Conservation (phyloP, 2,329 filamentous ascomycete genomes). For the Plenodomus tracheiphilus region DNA sequence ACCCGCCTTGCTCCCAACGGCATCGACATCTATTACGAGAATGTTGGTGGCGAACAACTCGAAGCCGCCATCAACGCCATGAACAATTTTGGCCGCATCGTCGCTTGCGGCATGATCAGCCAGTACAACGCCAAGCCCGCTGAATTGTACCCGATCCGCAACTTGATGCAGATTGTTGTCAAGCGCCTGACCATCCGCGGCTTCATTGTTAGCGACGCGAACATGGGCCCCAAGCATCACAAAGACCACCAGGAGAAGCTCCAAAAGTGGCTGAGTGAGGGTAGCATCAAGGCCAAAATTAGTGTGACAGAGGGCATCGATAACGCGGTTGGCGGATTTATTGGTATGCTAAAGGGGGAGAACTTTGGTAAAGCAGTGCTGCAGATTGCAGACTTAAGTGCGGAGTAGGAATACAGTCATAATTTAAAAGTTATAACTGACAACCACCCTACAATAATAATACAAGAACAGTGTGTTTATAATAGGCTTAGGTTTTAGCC, state of each 20-base stretch:
- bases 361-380: conserved; percentile 88
- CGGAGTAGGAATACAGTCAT: no score
- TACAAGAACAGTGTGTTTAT: no score
- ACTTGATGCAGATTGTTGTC: conserved; percentile 64
- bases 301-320: conserved; percentile 76
- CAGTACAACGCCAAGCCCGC: conserved; percentile 69
- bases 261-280: conserved; percentile 75
- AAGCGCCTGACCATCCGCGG: conserved; percentile 74
- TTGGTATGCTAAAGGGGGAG: conserved; percentile 74
- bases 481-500: no score
- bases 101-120: conserved; percentile 68
- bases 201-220: conserved; percentile 70
- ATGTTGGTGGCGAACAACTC: conserved; percentile 75
- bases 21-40: conserved; percentile 83
- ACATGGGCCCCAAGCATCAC: conserved; percentile 67
- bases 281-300: conserved; percentile 71
- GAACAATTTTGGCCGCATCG: conserved; percentile 68
- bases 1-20: conserved; percentile 72
- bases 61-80: conserved; percentile 67
- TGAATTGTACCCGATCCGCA: conserved; percentile 68
- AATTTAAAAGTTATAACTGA: no score
- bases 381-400: conserved; percentile 57
- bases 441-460: no score
- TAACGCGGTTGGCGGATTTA: conserved; percentile 70
- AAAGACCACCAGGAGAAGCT: conserved; percentile 76